Percentiles rank a stretch among this genome's conserved stretches.
These are phyloP conservation scores for Alloteropsis angusta DNA, from an alignment of 202 grass and related monocot genomes.

Conservation along the genomic window DNA sequence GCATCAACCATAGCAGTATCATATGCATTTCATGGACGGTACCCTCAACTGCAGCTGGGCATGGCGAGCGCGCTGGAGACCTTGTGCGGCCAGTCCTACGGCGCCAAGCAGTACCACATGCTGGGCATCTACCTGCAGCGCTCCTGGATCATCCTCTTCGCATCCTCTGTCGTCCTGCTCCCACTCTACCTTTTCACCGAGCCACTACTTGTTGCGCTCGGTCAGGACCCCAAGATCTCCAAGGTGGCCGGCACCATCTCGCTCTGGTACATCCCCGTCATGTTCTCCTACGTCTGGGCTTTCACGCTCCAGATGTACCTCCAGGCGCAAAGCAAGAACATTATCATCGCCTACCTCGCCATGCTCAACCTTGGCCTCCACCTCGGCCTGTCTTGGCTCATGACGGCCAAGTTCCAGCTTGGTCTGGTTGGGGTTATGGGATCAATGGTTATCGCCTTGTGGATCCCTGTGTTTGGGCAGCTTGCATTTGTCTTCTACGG, in stretches of 20 bases:
- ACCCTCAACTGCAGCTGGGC: conserved; percentile 45
- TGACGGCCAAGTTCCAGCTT: conserved; percentile 24
- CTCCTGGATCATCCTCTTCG: conserved; percentile 53
- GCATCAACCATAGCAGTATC: no score
- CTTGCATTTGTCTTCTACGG: conserved; percentile 51
- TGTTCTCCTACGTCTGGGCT: conserved; percentile 41
- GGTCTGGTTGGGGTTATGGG: conserved; percentile 49
- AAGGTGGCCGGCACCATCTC: conserved; percentile 43
- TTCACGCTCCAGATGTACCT: conserved; percentile 86
- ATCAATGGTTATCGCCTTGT: conserved; percentile 54
- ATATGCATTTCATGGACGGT: background rate
- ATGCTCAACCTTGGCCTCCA: conserved; percentile 39
- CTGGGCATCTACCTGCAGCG: conserved; percentile 67
- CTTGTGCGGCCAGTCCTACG: conserved; percentile 65
- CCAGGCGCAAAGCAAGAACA: conserved; percentile 71
- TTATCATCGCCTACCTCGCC: conserved; percentile 59
- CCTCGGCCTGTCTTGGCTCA: conserved; percentile 40
- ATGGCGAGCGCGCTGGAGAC: conserved; percentile 84
- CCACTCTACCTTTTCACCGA: conserved; percentile 52
- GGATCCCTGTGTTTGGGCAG: conserved; percentile 56
- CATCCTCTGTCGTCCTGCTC: conserved; percentile 13
- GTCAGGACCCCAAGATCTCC: conserved; percentile 44
- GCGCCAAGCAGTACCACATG: conserved; percentile 70
- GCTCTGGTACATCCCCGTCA: conserved; percentile 63
- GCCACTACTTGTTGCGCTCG: conserved; percentile 40